Conservation (phyloP, 495 filamentous ascomycete species). For the Podospora comata region DNA sequence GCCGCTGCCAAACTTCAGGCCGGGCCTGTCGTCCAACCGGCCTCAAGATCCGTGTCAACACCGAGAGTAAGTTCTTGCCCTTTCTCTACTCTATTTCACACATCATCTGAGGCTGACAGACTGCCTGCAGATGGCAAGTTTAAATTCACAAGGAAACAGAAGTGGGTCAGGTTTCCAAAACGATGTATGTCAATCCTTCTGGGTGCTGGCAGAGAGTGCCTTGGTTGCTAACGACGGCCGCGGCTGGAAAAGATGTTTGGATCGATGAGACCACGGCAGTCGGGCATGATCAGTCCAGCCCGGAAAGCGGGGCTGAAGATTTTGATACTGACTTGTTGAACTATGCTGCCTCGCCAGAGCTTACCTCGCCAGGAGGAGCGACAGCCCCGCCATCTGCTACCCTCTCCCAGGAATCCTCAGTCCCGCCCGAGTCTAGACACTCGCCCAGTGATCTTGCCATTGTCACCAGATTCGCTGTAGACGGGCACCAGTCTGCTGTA, state of each 20-base stretch:
- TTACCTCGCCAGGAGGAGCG: not conserved
- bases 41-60: conserved; percentile 32
- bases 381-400: not conserved
- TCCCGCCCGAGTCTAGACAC: not conserved
- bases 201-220: no score
- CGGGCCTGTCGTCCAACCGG: conserved; percentile 26
- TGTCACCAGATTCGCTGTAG: not conserved
- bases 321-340: conserved; percentile 6
- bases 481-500: not conserved
- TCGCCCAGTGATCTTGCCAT: not conserved
- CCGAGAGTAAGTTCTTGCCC: conserved; percentile 20
- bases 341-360: not conserved
- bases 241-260: conserved; percentile 22
- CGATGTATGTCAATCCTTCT: conserved; percentile 20
- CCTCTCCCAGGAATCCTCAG: not conserved
- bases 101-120: not conserved
- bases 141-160: conserved; percentile 29
- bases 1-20: conserved; percentile 32
- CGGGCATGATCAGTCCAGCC: conserved; percentile 21
- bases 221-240: not conserved
- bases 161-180: conserved; percentile 34
- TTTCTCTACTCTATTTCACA: no score
- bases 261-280: conserved; percentile 29
- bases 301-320: conserved; percentile 23
- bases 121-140: conserved; percentile 16